Evolutionary conservation across 2,329 filamentous ascomycete species (phyloP).

Genomic region (Fusarium agapanthi): DNA sequence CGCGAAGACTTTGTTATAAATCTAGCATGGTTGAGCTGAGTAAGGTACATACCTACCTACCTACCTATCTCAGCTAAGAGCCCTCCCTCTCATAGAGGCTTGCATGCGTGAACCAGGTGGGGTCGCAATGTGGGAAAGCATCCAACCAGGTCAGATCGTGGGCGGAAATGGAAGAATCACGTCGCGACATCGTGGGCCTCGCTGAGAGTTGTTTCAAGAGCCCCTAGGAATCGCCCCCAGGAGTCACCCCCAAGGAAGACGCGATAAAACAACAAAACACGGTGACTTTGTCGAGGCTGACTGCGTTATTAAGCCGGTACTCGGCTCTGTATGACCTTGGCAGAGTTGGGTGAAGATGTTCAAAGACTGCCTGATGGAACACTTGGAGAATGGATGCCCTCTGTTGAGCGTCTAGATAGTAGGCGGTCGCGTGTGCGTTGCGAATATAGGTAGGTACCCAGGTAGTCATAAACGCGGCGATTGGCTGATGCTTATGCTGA

Average conservation of each 20-base stretch:
- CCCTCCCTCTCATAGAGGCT: neutral
- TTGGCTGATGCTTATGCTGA: neutral
- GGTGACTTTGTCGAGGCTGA: neutral
- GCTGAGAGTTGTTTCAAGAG: neutral
- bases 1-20: neutral
- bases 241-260: neutral
- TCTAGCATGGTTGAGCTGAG: neutral
- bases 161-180: neutral
- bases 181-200: neutral
- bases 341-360: neutral
- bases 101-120: neutral
- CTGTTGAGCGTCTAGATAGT: neutral
- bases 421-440: neutral
- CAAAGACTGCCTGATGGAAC: neutral
- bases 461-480: neutral
- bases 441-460: neutral
- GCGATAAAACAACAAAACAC: neutral
- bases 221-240: neutral
- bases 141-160: neutral
- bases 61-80: neutral
- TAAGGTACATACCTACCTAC: neutral
- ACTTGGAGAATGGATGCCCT: neutral
- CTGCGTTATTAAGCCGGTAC: neutral
- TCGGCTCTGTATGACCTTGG: neutral
- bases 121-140: neutral